Conservation (phyloP, 1,284 basidiomycete genomes). For the Pyrrhoderma noxium region DNA sequence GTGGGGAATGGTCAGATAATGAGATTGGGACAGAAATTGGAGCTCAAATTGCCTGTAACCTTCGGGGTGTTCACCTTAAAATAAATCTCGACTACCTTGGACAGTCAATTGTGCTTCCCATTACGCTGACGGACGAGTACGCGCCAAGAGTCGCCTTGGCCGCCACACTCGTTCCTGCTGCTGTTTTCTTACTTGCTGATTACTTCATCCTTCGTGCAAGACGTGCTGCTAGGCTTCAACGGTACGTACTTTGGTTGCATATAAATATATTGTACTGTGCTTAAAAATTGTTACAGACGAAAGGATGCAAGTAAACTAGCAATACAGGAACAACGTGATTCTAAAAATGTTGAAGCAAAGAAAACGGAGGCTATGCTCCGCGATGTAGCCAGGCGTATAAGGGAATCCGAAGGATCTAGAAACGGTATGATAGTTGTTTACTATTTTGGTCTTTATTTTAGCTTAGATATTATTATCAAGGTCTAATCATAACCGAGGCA, state of each 20-base stretch:
- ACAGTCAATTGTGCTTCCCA: constrained; percentile 30
- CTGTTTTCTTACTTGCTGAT: constrained; percentile 28
- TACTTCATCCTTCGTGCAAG: constrained; percentile 30
- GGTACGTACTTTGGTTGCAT: constrained; percentile 23
- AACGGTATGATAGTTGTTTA: constrained; percentile 25
- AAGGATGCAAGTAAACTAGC: constrained; percentile 42
- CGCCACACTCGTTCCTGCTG: constrained; percentile 29
- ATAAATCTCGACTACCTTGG: constrained; percentile 29
- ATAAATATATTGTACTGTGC: neutral
- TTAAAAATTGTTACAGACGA: constrained; percentile 20
- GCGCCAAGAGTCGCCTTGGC: constrained; percentile 27
- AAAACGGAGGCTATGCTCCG: constrained; percentile 40
- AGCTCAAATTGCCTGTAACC: too few relatives aligned
- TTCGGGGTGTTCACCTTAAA: neutral
- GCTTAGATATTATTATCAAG: constrained; percentile 29
- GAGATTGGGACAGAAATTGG: too few relatives aligned
- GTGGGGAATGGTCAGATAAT: too few relatives aligned
- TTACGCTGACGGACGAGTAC: constrained; percentile 28
- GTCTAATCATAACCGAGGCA: constrained; percentile 68
- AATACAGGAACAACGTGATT: constrained; percentile 52
- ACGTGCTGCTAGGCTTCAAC: constrained; percentile 25
- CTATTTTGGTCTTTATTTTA: neutral
- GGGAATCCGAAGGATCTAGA: constrained; percentile 32
- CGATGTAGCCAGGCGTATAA: constrained; percentile 40
- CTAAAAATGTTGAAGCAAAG: constrained; percentile 48